Evolutionary conservation across 768 basidiomycete species (phyloP), one percentile per base, ranked within the genome.

Genomic region (Cubamyces sp.): DNA sequence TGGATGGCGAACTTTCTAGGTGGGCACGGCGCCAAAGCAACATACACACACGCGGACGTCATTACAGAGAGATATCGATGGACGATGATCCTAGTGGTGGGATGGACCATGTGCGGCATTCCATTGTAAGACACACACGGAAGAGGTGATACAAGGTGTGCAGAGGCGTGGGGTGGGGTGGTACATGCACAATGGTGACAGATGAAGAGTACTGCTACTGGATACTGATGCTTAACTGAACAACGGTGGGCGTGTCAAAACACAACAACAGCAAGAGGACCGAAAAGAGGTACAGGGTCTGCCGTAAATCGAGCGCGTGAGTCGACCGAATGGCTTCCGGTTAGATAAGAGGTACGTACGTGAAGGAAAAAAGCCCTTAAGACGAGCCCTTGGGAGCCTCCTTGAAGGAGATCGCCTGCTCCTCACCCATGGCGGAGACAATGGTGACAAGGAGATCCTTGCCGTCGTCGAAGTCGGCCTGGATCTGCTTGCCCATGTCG

Each of bases 381-480:
- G 68, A 28, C 26, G 57, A 63, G 63, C 81, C 82, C 79, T 89
- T 88, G 66, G 93, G 92, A 57, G 91, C 90, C 76, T 96, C 94
- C 85, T 98, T 96, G 77, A 56, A 86, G 68, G 92, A 88, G 72
- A 96, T 89, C 65, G 91, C 88, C 82, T 89, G 88, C 79, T 97
- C 95, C 79, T 98, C 94, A 64, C 82, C 83, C 96, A 98, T 98
- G 72, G 96, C 90, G 68, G 82, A 78, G 74, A 94, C 80, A 73
- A 94, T 86, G 69, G 92, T 95, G 76, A 96, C 86, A 61, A 92
- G 79, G 65, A 96, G 80, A 62, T 96, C 94, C 78, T 94, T 93
- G 76, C 91, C 94, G 0, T 81, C 87, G 0, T 97, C 92, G 72
- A 97, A 98, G 25, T 70, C 87, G 5, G 50, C 28, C 70, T 80